phyloP scores from a whole-genome alignment of 2,329 filamentous ascomycete genomes.

The Paramyrothecium roridum region DNA sequence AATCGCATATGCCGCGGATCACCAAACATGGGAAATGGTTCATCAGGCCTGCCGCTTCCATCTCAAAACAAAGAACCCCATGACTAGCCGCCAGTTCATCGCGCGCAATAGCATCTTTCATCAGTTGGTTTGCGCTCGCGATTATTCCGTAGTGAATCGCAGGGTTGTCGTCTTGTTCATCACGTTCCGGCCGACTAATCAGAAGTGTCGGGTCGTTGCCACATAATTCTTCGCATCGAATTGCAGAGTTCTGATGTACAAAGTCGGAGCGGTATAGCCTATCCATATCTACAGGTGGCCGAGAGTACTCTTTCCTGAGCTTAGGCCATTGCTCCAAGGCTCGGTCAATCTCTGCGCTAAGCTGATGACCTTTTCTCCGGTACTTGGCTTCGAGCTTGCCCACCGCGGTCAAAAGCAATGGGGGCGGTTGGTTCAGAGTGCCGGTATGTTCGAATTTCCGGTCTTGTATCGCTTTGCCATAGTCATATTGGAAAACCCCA shows the following conservation, averaged over 20 bases:
- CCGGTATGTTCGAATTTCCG: slow-evolving; percentile 9
- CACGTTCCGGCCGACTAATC: slow-evolving; percentile 2
- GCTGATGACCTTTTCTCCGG: slow-evolving; percentile 9
- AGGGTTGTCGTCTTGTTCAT: slow-evolving; percentile 7
- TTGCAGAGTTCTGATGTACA: slow-evolving; percentile 1
- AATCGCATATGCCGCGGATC: slow-evolving; percentile 32
- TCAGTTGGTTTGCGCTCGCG: slow-evolving; percentile 11
- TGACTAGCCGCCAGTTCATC: background rate
- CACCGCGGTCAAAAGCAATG: slow-evolving; percentile 7
- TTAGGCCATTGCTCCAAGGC: slow-evolving; percentile 5
- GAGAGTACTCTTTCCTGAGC: slow-evolving; percentile 6
- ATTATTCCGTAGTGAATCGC: slow-evolving; percentile 14
- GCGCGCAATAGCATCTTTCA: slow-evolving; percentile 13
- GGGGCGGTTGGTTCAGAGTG: slow-evolving; percentile 12
- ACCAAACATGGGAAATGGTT: slow-evolving; percentile 24
- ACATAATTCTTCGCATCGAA: slow-evolving; percentile 3
- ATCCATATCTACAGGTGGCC: slow-evolving; percentile 2
- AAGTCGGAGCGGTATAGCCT: slow-evolving; percentile 6
- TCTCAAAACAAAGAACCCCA: slow-evolving; percentile 13
- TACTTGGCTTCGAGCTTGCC: slow-evolving; percentile 5
- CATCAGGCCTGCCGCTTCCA: slow-evolving; percentile 26
- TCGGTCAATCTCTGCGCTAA: slow-evolving; percentile 2
- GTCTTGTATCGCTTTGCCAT: slow-evolving; percentile 13
- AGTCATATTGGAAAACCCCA: slow-evolving; percentile 21
- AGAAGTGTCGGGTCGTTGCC: background rate